Base-by-base conservation (phyloP, 1,284 basidiomycete species). In the Malassezia furfur region DNA sequence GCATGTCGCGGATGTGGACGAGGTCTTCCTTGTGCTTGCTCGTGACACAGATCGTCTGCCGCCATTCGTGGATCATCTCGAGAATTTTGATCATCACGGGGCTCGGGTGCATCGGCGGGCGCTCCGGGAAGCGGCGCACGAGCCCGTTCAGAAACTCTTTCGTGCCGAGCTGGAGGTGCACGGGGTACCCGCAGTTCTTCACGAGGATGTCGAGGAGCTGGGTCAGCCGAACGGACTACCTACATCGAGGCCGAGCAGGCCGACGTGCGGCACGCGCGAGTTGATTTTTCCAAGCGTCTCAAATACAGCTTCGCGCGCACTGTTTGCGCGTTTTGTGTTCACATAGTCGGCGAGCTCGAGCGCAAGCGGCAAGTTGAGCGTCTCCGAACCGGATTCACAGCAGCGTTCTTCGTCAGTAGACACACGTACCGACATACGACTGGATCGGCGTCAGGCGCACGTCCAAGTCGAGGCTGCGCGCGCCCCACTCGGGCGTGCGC, bases 111-210 rank as follows among this genome's bases (percentile, higher is more conserved):
- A 89, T 86, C 0, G 94, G 93, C 3, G 93, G 93, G 39, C 93
- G 83, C 77, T 99, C 94, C 9, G 94, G 94, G 76, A 99, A 98
- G 58, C 93, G 83, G 43, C 91, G 85, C 25, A 99, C 94, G 69
- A 99, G 86, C 76, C 96, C 93, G 77, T 99, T 98, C 19, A 98
- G 80, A 72, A 98, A 99, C 74, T 96, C 94, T 75, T 99, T 98
- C 22, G 94, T 98, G n/a, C 87, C 82, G 66, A 98, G 87, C 76
- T 98, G 93, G 22, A 99, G 84, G 72, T 98, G 93, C 59, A 98
- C 86, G 0, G 91, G 85, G 77, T 98, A 98, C 67, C 93, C 93
- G 74, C 91, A 96, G 47, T 88, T 85, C 74, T 91, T 88, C 50
- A 96, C 87, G 48, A 99, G 84, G 12, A 89, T 91, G 75, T 96